phyloP scores from a whole-genome alignment of 108 stramenopile species.

The Discostella stelligeroides region DNA sequence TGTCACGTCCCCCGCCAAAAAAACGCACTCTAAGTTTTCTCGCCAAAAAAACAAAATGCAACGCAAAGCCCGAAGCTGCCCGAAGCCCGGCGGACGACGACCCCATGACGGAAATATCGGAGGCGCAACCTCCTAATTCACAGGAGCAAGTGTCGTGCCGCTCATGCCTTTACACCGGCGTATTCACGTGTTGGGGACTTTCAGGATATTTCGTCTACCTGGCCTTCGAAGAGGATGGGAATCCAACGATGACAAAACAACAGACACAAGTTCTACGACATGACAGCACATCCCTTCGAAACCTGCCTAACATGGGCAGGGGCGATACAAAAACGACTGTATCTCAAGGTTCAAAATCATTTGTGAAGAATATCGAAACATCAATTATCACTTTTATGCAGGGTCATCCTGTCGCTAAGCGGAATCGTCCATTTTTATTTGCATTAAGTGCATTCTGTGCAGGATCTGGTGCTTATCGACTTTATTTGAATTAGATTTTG shows the following conservation, averaged over 20 bases:
- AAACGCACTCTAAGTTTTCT: no score
- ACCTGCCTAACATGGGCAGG: background rate
- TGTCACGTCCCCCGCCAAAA: no score
- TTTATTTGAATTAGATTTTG: constrained; percentile 49
- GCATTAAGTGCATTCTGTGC: constrained; percentile 50
- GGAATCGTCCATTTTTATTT: constrained; percentile 34
- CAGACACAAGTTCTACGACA: background rate
- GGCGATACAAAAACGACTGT: background rate
- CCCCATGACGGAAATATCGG: no score
- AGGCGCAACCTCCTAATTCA: background rate
- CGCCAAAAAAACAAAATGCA: no score
- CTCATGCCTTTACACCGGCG: constrained; percentile 70
- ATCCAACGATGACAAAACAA: constrained; percentile 2
- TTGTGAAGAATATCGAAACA: background rate
- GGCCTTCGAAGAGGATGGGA: constrained; percentile 44
- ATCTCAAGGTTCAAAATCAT: constrained; percentile 3
- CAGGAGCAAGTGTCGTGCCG: constrained; percentile 52
- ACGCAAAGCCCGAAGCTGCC: no score
- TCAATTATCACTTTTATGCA: constrained; percentile 8
- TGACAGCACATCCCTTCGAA: background rate
- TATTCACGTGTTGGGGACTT: constrained; percentile 66
- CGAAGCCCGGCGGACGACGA: no score
- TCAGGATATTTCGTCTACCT: constrained; percentile 69
- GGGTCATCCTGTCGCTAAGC: constrained; percentile 5
- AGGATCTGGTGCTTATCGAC: constrained; percentile 70